These are phyloP conservation scores for Scenedesmus sp. DNA, from an alignment of 163 green algal species.

Conservation along the genomic window DNA sequence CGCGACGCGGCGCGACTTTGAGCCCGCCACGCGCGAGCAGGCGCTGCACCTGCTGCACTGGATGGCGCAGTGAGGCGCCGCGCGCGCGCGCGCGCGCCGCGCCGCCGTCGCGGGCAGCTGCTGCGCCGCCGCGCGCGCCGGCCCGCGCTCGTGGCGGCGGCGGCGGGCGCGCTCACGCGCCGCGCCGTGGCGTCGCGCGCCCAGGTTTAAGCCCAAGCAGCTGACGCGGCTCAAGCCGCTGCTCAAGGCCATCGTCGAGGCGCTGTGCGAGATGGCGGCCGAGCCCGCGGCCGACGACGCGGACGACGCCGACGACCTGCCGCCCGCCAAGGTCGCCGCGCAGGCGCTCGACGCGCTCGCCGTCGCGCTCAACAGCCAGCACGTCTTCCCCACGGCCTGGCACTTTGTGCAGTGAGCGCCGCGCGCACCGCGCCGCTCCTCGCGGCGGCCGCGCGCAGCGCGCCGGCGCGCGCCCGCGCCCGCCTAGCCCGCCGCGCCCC, in stretches of 20 bases:
- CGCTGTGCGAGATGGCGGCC: slow-evolving; percentile 64
- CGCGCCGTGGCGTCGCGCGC: no score
- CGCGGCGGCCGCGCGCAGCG: no score
- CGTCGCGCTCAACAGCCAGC: slow-evolving; percentile 58
- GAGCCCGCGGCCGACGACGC: slow-evolving; percentile 55
- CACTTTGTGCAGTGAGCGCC: slow-evolving; percentile 34
- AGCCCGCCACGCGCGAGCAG: slow-evolving; percentile 56
- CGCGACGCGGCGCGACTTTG: slow-evolving; percentile 42
- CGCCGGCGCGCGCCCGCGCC: no score
- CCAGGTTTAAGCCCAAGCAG: slow-evolving; percentile 73
- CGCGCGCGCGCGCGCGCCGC: no score
- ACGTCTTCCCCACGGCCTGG: slow-evolving; percentile 55
- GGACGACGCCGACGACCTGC: slow-evolving; percentile 56
- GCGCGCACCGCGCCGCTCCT: neutral
- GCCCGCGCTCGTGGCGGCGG: no score
- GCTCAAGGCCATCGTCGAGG: slow-evolving; percentile 51
- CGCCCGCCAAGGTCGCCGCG: slow-evolving; percentile 57
- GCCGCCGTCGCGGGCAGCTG: no score
- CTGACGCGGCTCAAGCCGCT: slow-evolving; percentile 64
- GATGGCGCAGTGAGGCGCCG: slow-evolving; percentile 46
- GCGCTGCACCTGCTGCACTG: slow-evolving; percentile 64
- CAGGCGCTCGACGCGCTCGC: slow-evolving; percentile 71
- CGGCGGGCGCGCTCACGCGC: no score
- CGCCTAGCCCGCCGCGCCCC: no score
- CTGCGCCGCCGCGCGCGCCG: no score